These are phyloP conservation scores for Afroboletus lepidellus DNA, from an alignment of 1,284 basidiomycete species.

Conservation along the genomic window DNA sequence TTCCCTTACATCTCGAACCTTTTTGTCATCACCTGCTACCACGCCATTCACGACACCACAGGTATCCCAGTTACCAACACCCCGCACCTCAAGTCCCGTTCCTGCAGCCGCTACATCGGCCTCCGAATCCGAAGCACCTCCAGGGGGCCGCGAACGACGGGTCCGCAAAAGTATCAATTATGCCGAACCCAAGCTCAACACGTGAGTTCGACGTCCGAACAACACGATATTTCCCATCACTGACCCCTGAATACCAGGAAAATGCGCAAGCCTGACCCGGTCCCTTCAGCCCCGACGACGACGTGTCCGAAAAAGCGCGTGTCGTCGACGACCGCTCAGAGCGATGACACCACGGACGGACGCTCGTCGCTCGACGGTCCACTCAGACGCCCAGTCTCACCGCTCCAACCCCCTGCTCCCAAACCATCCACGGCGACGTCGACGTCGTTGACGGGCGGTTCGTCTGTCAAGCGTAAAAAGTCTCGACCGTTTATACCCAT, in stretches of 20 bases:
- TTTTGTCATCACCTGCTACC: conserved; percentile 42
- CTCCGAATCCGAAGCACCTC: conserved; percentile 36
- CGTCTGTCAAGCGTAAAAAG: conserved; percentile 49
- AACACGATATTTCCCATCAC: conserved; percentile 7
- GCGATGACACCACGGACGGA: conserved; percentile 27
- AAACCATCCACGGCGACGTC: conserved; percentile 31
- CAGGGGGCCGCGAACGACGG: conserved; percentile 62
- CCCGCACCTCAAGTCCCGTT: conserved; percentile 49
- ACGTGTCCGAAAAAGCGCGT: conserved; percentile 31
- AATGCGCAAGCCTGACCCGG: conserved; percentile 83
- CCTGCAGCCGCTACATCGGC: conserved; percentile 37
- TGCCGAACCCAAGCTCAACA: conserved; percentile 86
- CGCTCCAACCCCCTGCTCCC: conserved; percentile 26
- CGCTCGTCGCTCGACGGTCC: conserved; percentile 30
- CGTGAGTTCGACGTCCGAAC: conserved; percentile 51
- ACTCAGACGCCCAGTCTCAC: conserved; percentile 19
- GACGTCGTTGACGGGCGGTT: conserved; percentile 28
- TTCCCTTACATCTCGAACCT: conserved; percentile 40
- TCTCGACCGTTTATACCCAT: conserved; percentile 44
- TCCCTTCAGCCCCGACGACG: conserved; percentile 34
- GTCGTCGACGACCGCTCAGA: conserved; percentile 28
- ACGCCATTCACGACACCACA: conserved; percentile 37
- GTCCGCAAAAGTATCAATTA: conserved; percentile 83
- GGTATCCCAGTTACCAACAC: conserved; percentile 40
- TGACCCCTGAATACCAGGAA: conserved; percentile 51